Evolutionary conservation across 192 early-diverging fungal genomes (phyloP), one percentile per base, ranked within the genome.

Genomic region (Thamnidium elegans): DNA sequence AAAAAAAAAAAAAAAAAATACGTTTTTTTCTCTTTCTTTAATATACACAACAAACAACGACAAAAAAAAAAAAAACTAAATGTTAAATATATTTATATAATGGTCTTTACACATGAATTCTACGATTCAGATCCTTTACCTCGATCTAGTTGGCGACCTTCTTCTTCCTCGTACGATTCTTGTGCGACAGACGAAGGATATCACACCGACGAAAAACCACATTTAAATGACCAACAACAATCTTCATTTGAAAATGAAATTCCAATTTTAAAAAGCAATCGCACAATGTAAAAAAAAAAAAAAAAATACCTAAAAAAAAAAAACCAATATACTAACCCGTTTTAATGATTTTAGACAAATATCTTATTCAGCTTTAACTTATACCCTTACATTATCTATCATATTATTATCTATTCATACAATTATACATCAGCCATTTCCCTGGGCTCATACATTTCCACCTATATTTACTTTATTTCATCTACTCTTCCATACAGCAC

Each of bases 401-500:
- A 67, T 76, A 32, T 20, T 70, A 39, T 26, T 76, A 21, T 56
- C 31, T 43, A 48, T 63, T 56, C 50, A 52, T 44, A 43, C 67
- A 31, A 50, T 60, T 31, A 42, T 14, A 20, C 64, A 39, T 60
- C 74, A 50, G 20, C 61, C 62, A 46, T 31, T 51, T 47, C 66
- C 66, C 1, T 70, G 68, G 62, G 56, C 34, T n/a, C 61, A 76
- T 42, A 62, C 69, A 26, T 76, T 76, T 54, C 68, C 74, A 15
- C 64, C 66, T 26, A 56, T 76, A 3, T 76, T 71, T 51, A 50
- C 59, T 6, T 36, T 66, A 30, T 64, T 71, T 63, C 58, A 66
- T 47, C 21, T 76, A 23, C 14, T 34, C 30, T 84, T 84, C 60
- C 83, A 84, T 36, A 46, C 73, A 32, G 69, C 78, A 0, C 78